Conservation (phyloP, 495 filamentous ascomycete genomes). For the Beverwykella pulmonaria region DNA sequence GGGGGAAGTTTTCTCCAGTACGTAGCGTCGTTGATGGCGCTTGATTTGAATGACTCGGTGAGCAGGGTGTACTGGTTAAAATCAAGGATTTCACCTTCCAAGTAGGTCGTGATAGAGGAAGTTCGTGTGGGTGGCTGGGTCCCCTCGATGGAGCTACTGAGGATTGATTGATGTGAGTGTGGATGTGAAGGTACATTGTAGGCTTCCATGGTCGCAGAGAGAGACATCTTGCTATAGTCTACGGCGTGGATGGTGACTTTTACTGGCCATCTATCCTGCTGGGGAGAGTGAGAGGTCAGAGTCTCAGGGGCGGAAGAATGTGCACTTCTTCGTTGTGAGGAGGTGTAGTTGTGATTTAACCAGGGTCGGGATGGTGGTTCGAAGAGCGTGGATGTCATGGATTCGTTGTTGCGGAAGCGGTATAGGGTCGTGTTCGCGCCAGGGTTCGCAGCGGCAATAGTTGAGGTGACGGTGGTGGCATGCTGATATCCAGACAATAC, state of each 20-base stretch:
- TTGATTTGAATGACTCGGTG: conserved; percentile 67
- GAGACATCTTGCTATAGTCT: conserved; percentile 63
- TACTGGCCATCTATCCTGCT: conserved; percentile 70
- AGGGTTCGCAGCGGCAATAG: conserved; percentile 17
- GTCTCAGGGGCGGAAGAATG: conserved; percentile 13
- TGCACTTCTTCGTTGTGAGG: conserved; percentile 13
- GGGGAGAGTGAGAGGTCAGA: conserved; percentile 31
- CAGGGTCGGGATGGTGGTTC: conserved; percentile 41
- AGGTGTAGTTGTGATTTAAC: conserved; percentile 38
- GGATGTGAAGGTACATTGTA: conserved; percentile 65
- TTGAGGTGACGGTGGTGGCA: conserved; percentile 44
- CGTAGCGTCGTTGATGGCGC: conserved; percentile 62
- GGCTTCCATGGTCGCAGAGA: conserved; percentile 79
- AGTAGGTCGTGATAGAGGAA: conserved; percentile 66
- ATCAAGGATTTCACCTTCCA: conserved; percentile 79
- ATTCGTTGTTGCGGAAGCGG: conserved; percentile 36
- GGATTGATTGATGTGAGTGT: conserved; percentile 27
- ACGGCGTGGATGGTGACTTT: conserved; percentile 71
- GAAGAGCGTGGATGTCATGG: conserved; percentile 32
- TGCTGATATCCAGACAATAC: conserved; percentile 67
- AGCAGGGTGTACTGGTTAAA: conserved; percentile 68
- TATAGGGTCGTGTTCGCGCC: conserved; percentile 36
- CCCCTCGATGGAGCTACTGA: conserved; percentile 26
- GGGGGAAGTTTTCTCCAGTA: conserved; percentile 75
- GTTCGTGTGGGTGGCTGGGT: conserved; percentile 51